Base-by-base conservation (phyloP, 2,329 filamentous ascomycete genomes). In the Cercospora zeina region DNA sequence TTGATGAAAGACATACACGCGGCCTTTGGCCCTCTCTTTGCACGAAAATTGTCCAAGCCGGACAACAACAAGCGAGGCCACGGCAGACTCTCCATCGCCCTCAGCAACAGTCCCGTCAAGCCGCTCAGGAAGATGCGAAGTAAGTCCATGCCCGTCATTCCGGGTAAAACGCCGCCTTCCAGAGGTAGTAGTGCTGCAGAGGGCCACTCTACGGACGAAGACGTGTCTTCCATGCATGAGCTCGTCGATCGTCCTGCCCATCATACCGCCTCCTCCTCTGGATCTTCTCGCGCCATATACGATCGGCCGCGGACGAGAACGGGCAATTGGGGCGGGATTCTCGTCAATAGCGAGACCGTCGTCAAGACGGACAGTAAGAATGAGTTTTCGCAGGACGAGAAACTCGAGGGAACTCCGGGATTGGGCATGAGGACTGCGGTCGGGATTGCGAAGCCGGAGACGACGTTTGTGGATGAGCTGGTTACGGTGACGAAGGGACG, bases 1-100 rank as follows among this genome's bases (percentile, higher is more conserved):
- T 69, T 82, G 24, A 75, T 75, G 3, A 76, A 76, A 13, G 75
- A 77, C 45, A 80, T 81, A 54, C 78, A 81, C 61, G 75, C 76
- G 42, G 78, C 81, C 33, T 82, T 82, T 61, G 74, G 74, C 53
- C 72, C 75, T 6, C 71, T 80, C 3, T 70, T 79, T 13, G 67
- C 71, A 8, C 54, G 45, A 14, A 66, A 70, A 30, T 59, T 68
- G 21, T 49, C 61, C 21, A 65, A 59, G 47, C 58, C 62, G 9
- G 42, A 49, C 21, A 45, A 54, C 33, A 62, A 56, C 45, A 49
- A 54, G 30, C 54, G 59, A 13, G 56, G 59, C 1, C 34, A 54
- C 27, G 54, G 59, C 4, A 63, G 62, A 50, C 61, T 64, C 27
- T 63, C 63, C n/a, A 51, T 58, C 16, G 57, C 50, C 14, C 21